These are phyloP conservation scores for Nakazawaea molendinolei DNA, from an alignment of 805 yeast species.

Conservation along the genomic window DNA sequence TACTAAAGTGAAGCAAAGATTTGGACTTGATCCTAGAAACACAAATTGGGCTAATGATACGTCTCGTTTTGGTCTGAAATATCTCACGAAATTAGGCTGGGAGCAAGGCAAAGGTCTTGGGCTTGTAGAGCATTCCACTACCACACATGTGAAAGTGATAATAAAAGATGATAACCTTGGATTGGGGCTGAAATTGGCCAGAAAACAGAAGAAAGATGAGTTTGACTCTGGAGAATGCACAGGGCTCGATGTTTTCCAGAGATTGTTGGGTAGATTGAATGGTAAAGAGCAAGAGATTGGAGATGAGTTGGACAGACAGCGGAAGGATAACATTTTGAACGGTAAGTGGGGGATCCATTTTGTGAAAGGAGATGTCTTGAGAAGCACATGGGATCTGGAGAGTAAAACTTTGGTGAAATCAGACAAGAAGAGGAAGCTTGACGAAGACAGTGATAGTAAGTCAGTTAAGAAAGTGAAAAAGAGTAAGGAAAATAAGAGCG, in stretches of 20 bases:
- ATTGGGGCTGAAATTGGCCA: constrained; percentile 73
- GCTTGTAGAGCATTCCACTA: constrained; percentile 53
- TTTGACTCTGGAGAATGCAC: constrained; percentile 79
- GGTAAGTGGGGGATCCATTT: constrained; percentile 88
- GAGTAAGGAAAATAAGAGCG: constrained; percentile 14
- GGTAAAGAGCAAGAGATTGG: constrained; percentile 70
- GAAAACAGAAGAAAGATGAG: constrained; percentile 46
- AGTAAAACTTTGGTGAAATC: constrained; percentile 26
- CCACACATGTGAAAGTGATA: constrained; percentile 76
- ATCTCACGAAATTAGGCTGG: constrained; percentile 84
- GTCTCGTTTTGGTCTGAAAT: constrained; percentile 80
- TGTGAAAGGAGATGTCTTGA: constrained; percentile 75
- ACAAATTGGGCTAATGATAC: constrained; percentile 91
- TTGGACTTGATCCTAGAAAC: constrained; percentile 90
- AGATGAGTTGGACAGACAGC: constrained; percentile 60
- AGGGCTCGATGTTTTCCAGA: constrained; percentile 89
- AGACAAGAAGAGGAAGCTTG: constrained; percentile 16
- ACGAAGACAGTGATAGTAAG: constrained; percentile 17
- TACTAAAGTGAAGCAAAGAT: constrained; percentile 69
- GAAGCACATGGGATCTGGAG: constrained; percentile 77
- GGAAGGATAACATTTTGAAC: constrained; percentile 63
- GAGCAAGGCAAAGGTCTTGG: constrained; percentile 89
- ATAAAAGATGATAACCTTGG: constrained; percentile 82
- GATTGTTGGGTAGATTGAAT: constrained; percentile 80
- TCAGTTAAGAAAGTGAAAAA: constrained; percentile 15